Base-by-base conservation (phyloP, 805 yeast species). In the Sugiyamaella smithiae region DNA sequence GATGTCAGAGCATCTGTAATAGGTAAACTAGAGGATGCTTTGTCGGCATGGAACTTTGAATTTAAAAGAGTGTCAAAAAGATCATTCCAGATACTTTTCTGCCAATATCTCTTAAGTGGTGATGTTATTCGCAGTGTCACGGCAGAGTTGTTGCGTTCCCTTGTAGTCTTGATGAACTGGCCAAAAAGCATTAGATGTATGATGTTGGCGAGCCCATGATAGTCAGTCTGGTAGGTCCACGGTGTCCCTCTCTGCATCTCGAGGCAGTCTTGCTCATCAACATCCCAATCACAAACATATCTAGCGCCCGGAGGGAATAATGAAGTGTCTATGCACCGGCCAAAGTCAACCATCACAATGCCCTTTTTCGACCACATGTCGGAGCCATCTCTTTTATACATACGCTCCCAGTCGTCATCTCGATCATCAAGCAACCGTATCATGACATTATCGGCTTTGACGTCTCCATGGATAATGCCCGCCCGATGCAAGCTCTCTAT, bases 371-470 rank as follows among this genome's bases (percentile, higher is more conserved):
- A 46, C 85, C 86, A 80, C 2, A 75, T 78, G 33, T 66, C 53
- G 0, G 56, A 47, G 0, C 76, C 77, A 19, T 66, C 59, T 0
- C 65, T 52, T 29, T 61, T 57, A 48, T 72, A 75, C 14, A 43
- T 7, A 46, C 52, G 29, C 45, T 48, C 33, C 49, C 55, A 44
- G 40, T 43, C 28, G 54, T 65, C 28, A 49, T 44, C 51, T 4
- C 54, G 57, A 0, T 51, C 54, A 23, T 58, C 49, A 12, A 69
- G 67, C 35, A 85, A 71, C 33, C 85, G 66, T 0, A 88, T 60
- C 95, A 89, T 85, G 55, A 93, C 85, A 61, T 88, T 89, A 54
- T 86, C 96, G 0, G 96, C 84, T 60, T 85, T 86, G 46, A 89
- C 65, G 62, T 89, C 95, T 1, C 96, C 95, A 67, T 89, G 97